phyloP scores from a whole-genome alignment of 1,139 yeast genomes.

The Sugiyamaella sp. region DNA sequence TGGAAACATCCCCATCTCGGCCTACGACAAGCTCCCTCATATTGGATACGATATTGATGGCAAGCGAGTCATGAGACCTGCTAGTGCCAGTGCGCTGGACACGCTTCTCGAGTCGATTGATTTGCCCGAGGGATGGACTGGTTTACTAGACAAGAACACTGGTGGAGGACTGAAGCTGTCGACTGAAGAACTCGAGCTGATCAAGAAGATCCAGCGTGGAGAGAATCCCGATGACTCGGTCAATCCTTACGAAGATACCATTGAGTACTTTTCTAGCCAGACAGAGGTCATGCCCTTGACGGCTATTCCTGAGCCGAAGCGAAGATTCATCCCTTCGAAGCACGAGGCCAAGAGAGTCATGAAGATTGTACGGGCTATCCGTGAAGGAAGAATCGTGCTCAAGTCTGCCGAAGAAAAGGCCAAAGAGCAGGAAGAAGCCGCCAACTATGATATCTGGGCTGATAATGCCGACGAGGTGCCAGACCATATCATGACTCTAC shows the following conservation, averaged over 20 bases:
- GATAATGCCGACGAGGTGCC: conserved; percentile 58
- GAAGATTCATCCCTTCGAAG: conserved; percentile 94
- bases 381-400: conserved; percentile 89
- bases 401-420: conserved; percentile 51
- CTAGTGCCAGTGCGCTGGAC: conserved; percentile 93
- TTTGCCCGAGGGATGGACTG: conserved; percentile 98
- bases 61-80: conserved; percentile 97
- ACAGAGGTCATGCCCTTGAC: conserved; percentile 89
- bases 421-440: conserved; percentile 45
- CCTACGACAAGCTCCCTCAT: conserved; percentile 97
- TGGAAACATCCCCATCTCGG: conserved; percentile 89
- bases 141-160: conserved; percentile 85
- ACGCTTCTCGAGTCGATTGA: conserved; percentile 86
- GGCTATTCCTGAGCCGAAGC: conserved; percentile 94
- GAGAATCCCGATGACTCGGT: conserved; percentile 79
- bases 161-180: conserved; percentile 86
- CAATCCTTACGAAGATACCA: conserved; percentile 90
- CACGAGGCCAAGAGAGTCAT: conserved; percentile 95
- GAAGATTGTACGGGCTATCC: conserved; percentile 94
- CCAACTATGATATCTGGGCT: conserved; percentile 83
- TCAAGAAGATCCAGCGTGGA: conserved; percentile 81
- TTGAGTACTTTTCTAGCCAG: conserved; percentile 92
- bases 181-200: conserved; percentile 87
- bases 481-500: conserved; percentile 83
- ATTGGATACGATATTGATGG: conserved; percentile 97